Conservation (phyloP, 805 yeast genomes). For the Suhomyces canberraensis region DNA sequence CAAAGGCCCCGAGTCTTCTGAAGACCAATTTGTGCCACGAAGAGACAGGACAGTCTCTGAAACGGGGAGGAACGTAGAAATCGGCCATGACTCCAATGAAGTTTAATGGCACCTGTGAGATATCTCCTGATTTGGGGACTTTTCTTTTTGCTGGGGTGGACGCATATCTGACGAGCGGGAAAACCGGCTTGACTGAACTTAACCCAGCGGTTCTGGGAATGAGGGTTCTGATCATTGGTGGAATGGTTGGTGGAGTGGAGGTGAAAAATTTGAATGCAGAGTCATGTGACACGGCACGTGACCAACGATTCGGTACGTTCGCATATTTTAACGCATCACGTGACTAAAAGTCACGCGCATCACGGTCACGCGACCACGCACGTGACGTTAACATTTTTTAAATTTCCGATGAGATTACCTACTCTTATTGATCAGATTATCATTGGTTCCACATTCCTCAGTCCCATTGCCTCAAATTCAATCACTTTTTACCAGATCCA, state of each 20-base stretch:
- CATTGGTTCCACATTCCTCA: too few relatives aligned
- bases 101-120: slow-evolving; percentile 37
- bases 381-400: too few relatives aligned
- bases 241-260: not conserved
- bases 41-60: slow-evolving; percentile 18
- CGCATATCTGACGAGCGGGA: not conserved
- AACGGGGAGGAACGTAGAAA: slow-evolving; percentile 41
- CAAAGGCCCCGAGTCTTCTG: slow-evolving; percentile 64
- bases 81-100: slow-evolving; percentile 41
- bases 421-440: too few relatives aligned
- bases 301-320: too few relatives aligned
- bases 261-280: slow-evolving; percentile 5
- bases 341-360: too few relatives aligned
- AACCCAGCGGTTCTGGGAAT: not conserved
- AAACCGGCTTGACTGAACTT: not conserved
- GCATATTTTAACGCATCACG: too few relatives aligned
- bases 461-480: too few relatives aligned
- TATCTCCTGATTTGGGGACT: slow-evolving; percentile 23
- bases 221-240: slow-evolving; percentile 3
- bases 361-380: too few relatives aligned
- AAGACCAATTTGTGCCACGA: slow-evolving; percentile 47
- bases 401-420: slow-evolving; percentile 13
- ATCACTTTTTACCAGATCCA: too few relatives aligned
- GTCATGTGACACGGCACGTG: not conserved
- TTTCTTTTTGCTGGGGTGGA: slow-evolving; percentile 7